These are phyloP conservation scores for Penicillium paxilli DNA, from an alignment of 495 filamentous ascomycete genomes.

Conservation along the genomic window DNA sequence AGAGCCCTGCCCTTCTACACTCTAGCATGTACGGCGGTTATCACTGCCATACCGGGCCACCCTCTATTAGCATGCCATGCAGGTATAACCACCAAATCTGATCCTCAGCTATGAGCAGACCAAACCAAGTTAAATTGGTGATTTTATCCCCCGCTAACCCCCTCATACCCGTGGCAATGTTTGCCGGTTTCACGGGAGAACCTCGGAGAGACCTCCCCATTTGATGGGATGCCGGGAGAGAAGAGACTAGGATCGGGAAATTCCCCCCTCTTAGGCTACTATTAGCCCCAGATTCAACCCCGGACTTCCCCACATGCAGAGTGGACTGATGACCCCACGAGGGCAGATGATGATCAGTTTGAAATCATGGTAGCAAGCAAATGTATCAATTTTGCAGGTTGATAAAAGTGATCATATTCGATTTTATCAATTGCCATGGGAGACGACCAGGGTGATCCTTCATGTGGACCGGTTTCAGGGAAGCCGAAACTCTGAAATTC, in stretches of 20 bases:
- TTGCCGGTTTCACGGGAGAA: slow-evolving; percentile 3
- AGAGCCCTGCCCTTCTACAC: no score
- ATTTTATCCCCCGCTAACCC: background rate
- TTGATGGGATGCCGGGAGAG: background rate
- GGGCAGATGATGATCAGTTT: background rate
- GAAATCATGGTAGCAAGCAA: no score
- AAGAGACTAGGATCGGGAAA: background rate
- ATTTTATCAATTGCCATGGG: no score
- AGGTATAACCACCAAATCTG: background rate
- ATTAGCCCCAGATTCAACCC: background rate
- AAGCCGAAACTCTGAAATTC: no score
- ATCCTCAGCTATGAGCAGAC: background rate
- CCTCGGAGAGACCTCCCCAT: slow-evolving; percentile 1
- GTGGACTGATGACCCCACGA: background rate
- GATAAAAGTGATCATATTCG: no score
- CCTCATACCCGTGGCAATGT: background rate
- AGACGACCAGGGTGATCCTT: no score
- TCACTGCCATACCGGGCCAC: background rate
- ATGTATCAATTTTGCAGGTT: no score
- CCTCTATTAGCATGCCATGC: background rate
- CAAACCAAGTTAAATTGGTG: background rate
- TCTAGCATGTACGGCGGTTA: background rate
- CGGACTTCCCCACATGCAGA: background rate
- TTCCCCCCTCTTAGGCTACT: no score
- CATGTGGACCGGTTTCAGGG: no score